Evolutionary conservation across 305 asterid species (phyloP).

Genomic region (Coffea humblotiana): DNA sequence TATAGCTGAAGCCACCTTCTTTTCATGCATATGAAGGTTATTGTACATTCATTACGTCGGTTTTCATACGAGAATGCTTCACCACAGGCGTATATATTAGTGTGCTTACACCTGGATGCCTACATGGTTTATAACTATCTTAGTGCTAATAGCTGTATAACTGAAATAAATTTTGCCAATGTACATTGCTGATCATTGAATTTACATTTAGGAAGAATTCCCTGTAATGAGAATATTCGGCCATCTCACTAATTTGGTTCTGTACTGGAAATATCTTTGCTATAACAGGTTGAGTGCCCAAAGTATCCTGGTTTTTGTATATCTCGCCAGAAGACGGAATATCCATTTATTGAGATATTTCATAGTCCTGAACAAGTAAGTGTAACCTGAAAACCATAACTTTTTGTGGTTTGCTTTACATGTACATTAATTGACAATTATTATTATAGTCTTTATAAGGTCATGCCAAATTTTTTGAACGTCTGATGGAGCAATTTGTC

Average conservation of each 20-base stretch:
- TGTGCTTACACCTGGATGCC: neutral
- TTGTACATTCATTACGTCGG: neutral
- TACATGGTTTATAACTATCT: neutral
- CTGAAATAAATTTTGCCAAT: neutral
- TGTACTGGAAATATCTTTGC: slow-evolving; percentile 19
- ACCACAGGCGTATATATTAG: neutral
- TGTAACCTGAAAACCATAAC: slow-evolving; percentile 9
- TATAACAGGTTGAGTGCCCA: slow-evolving; percentile 86
- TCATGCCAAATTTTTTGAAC: neutral
- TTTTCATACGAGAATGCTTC: neutral
- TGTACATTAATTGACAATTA: slow-evolving; percentile 2
- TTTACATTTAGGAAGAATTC: neutral
- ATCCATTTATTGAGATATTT: slow-evolving; percentile 86
- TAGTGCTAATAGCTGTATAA: neutral
- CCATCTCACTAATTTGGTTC: slow-evolving; percentile 5
- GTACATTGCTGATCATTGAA: neutral
- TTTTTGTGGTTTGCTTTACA: neutral
- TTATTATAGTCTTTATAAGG: too few relatives aligned
- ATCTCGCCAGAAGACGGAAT: slow-evolving; percentile 86
- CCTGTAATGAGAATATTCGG: neutral
- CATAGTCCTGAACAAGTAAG: slow-evolving; percentile 86
- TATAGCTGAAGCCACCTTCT: too few relatives aligned
- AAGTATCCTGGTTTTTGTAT: slow-evolving; percentile 96
- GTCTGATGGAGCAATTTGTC: neutral
- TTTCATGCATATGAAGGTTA: neutral